A percentile compares a stretch with the other conserved stretches of the same genome.
Evolutionary conservation across 768 basidiomycete species (phyloP).

Genomic region (Mycena chlorophos): DNA sequence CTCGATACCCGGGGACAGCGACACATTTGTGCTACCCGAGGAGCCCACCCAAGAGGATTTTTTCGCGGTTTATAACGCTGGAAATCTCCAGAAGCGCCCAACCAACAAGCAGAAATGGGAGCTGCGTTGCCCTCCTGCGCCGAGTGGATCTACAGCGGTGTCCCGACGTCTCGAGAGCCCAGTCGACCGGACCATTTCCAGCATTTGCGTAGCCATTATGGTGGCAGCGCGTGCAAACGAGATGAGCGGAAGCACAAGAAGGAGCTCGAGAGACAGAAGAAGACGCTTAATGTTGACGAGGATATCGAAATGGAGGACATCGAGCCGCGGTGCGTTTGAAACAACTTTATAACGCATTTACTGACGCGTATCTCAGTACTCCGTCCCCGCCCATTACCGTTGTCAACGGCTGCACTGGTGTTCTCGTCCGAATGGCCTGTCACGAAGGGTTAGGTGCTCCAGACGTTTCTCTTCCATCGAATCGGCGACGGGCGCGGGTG

Average conservation of each 20-base stretch:
- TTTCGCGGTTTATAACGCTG: background rate
- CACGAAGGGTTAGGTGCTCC: background rate
- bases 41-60: background rate
- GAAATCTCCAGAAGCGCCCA: background rate
- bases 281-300: no score
- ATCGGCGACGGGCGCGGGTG: background rate
- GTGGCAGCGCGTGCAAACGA: background rate
- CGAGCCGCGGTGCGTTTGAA: background rate
- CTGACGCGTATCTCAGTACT: background rate
- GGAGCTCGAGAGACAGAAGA: background rate
- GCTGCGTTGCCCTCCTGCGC: background rate
- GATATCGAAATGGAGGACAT: background rate
- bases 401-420: conserved; percentile 2
- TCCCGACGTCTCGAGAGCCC: background rate
- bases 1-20: background rate
- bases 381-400: background rate
- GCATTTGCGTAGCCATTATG: background rate
- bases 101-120: background rate
- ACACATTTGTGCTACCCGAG: background rate
- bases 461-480: conserved; percentile 11
- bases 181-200: background rate
- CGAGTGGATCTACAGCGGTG: background rate
- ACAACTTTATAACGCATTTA: no score
- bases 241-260: background rate
- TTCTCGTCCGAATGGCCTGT: conserved; percentile 7